Evolutionary conservation across 2,329 filamentous ascomycete genomes (phyloP).

Genomic region (Cephalotrichum gorgonifer): DNA sequence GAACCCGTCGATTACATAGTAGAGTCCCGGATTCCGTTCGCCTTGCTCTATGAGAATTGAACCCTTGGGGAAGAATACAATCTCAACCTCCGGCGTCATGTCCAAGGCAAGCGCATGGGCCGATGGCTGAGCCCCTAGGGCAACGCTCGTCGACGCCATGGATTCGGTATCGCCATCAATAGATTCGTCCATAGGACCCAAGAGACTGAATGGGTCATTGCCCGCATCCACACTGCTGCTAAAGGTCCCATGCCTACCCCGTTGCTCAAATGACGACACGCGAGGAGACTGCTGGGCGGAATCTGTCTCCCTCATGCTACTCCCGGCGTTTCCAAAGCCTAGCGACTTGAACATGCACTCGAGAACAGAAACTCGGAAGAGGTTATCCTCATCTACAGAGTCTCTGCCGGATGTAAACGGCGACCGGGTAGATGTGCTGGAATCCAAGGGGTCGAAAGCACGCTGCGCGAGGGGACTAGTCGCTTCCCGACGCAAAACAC

Average conservation of each 20-base stretch:
- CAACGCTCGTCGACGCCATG: slow-evolving; percentile 59
- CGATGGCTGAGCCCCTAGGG: slow-evolving; percentile 50
- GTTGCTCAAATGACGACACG: slow-evolving; percentile 73
- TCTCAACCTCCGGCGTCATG: slow-evolving; percentile 85
- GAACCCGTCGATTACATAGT: slow-evolving; percentile 97
- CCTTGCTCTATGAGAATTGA: slow-evolving; percentile 93
- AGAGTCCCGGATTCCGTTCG: slow-evolving; percentile 89
- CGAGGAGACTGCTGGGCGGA: slow-evolving; percentile 81
- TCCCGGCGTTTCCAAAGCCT: slow-evolving; percentile 62
- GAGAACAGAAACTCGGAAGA: slow-evolving; percentile 82
- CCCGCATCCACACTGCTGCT: slow-evolving; percentile 11
- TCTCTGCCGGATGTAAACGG: slow-evolving; percentile 60
- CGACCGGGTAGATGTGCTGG: slow-evolving; percentile 26
- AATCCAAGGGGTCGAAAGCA: slow-evolving; percentile 46
- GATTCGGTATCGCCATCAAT: slow-evolving; percentile 82
- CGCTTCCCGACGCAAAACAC: slow-evolving; percentile 20
- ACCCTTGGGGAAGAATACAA: slow-evolving; percentile 92
- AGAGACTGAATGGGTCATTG: slow-evolving; percentile 79
- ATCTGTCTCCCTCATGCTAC: slow-evolving; percentile 53
- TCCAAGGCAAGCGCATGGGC: slow-evolving; percentile 62
- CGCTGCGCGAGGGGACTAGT: slow-evolving; percentile 37
- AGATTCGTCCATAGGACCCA: slow-evolving; percentile 70
- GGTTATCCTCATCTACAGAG: slow-evolving; percentile 73
- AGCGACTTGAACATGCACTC: slow-evolving; percentile 95
- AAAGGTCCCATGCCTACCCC: slow-evolving; percentile 68